Evolutionary conservation across 768 basidiomycete genomes (phyloP).

Genomic region (Pulveroboletus sp.): DNA sequence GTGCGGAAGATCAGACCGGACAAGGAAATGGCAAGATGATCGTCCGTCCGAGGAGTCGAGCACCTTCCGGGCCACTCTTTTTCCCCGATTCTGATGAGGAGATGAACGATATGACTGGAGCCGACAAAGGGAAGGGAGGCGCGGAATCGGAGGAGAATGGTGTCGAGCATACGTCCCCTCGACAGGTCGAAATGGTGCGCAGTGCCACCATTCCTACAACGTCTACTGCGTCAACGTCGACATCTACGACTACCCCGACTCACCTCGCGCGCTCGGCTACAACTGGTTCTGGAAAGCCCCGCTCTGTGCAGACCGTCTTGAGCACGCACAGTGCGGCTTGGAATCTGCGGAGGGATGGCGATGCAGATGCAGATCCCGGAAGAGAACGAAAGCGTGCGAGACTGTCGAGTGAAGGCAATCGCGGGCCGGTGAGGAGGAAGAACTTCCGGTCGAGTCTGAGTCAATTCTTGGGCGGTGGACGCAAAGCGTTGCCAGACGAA

Average conservation of each 20-base stretch:
- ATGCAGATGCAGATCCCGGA: conserved; percentile 11
- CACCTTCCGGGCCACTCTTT: conserved; percentile 24
- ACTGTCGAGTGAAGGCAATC: conserved; percentile 11
- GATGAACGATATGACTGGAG: background rate
- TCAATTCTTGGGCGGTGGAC: conserved; percentile 53
- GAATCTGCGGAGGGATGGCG: conserved; percentile 32
- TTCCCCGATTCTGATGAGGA: conserved; percentile 24
- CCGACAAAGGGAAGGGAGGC: background rate
- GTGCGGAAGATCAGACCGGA: background rate
- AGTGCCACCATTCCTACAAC: background rate
- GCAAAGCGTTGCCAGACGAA: conserved; percentile 19
- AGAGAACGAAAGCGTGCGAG: conserved; percentile 39
- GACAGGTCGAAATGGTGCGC: background rate
- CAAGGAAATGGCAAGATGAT: background rate
- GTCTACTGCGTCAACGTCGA: background rate
- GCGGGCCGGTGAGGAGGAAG: conserved; percentile 18
- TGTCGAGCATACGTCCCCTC: background rate
- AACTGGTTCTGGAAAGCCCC: conserved; percentile 14
- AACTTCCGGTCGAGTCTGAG: conserved; percentile 47
- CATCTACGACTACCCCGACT: background rate
- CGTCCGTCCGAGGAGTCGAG: conserved; percentile 10
- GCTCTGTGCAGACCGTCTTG: conserved; percentile 41
- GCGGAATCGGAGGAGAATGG: background rate
- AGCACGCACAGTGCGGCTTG: conserved; percentile 53
- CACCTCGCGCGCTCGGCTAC: background rate